Conservation (phyloP, 768 basidiomycete genomes). For the Boletus barrowsii region DNA sequence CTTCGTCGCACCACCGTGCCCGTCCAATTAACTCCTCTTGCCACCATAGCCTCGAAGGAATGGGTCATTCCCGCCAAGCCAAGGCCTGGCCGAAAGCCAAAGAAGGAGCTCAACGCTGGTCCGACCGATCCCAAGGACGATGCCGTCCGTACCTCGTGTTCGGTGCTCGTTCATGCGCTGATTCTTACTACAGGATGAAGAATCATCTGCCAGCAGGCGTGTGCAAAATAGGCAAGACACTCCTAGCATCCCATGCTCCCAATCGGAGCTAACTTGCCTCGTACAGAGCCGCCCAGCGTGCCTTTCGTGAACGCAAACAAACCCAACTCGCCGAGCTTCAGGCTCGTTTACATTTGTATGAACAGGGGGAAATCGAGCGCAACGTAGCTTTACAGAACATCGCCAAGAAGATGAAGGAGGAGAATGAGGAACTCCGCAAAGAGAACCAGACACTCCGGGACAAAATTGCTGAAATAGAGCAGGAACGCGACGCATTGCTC, state of each 20-base stretch:
- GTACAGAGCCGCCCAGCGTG: slow-evolving; percentile 81
- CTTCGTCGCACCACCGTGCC: neutral
- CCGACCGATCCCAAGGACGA: slow-evolving; percentile 37
- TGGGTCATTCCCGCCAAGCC: slow-evolving; percentile 87
- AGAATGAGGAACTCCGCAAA: slow-evolving; percentile 69
- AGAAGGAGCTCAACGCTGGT: slow-evolving; percentile 50
- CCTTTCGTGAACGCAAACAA: slow-evolving; percentile 87
- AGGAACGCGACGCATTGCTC: slow-evolving; percentile 28
- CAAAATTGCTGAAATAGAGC: slow-evolving; percentile 42
- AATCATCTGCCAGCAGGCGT: slow-evolving; percentile 58
- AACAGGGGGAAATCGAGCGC: slow-evolving; percentile 88
- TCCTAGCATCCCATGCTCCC: neutral
- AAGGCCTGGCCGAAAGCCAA: slow-evolving; percentile 85
- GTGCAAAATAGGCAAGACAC: slow-evolving; percentile 67
- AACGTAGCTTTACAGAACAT: slow-evolving; percentile 81
- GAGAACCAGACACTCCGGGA: slow-evolving; percentile 66
- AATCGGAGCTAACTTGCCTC: slow-evolving; percentile 7
- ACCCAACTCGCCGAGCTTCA: slow-evolving; percentile 85
- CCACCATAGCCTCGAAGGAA: slow-evolving; percentile 70
- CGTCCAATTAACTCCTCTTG: neutral
- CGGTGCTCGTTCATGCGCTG: slow-evolving; percentile 1
- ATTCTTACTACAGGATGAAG: slow-evolving; percentile 34
- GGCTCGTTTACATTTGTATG: slow-evolving; percentile 78
- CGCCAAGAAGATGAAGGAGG: slow-evolving; percentile 82
- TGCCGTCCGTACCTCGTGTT: slow-evolving; percentile 42